Base-by-base conservation (phyloP, 495 filamentous ascomycete genomes). In the Penicillium arizonense region DNA sequence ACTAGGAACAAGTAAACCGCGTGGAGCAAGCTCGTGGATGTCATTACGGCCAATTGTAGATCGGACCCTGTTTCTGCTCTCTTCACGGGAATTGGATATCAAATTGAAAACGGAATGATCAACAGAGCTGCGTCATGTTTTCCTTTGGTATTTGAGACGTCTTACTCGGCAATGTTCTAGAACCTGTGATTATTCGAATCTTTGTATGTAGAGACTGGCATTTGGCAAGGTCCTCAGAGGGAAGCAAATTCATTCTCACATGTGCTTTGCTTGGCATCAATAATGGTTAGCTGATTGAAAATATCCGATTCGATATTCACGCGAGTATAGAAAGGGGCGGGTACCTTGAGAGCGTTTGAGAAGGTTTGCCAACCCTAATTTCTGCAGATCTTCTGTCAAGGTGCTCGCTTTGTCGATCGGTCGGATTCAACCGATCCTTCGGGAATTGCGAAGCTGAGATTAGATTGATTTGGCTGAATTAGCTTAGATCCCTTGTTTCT, bases 311-410 rank as follows among this genome's bases (percentile, higher is more conserved):
- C 24, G 24, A 32, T 28, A 14, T 18, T 18, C 21, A 36, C 5
- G 28, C 28, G 28, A 30, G 13, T 7, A 14, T 11, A 34, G 11
- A 24, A 26, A 16, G 44, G 42, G 37, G 21, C 38, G 57, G 56
- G 64, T 55, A 70, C 68, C 68, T 63, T 71, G 71, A 74, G 71
- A 43, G 56, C 50, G 48, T 69, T 74, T 74, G 71, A 72, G 71
- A 56, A 67, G 47, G 45, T 72, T 71, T 65, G 47, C 33, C 47
- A 44, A 57, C 57, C 57, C 51, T 34, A 18, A 53, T 3, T 24
- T 28, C 24, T 38, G 52, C 50, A 39, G 56, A 62, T 62, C 62
- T 24, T 43, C 61, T 58, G 55, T 61, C 62, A 61, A 52, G 53
- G 46, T 35, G 50, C 51, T 42, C 40, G 28, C 24, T 7, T 26